phyloP scores from a whole-genome alignment of 495 filamentous ascomycete genomes.

The Neurospora terricola region DNA sequence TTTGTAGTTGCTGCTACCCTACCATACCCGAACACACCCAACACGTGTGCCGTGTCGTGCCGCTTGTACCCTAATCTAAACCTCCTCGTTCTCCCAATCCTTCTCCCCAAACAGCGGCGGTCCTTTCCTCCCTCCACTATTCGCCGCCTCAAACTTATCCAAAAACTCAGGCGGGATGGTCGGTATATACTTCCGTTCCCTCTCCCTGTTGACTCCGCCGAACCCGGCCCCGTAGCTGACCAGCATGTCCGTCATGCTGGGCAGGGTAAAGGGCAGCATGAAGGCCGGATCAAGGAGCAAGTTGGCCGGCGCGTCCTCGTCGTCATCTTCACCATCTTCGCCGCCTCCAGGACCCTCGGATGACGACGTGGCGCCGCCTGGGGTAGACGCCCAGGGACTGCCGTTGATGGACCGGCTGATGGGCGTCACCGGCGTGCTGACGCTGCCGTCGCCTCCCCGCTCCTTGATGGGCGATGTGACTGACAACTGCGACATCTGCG shows the following conservation, averaged over 20 bases:
- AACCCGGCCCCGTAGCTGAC: conserved; percentile 91
- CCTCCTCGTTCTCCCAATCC: conserved; percentile 43
- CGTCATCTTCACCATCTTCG: conserved; percentile 34
- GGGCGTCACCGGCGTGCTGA: neutral
- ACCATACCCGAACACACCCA: neutral
- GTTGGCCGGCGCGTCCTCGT: conserved; percentile 53
- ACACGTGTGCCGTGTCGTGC: conserved; percentile 4
- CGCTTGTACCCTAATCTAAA: conserved; percentile 23
- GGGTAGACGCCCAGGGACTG: conserved; percentile 30
- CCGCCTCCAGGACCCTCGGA: conserved; percentile 15
- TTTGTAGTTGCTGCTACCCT: neutral
- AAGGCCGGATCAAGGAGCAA: conserved; percentile 80
- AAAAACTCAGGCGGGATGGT: conserved; percentile 91
- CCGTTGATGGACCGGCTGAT: neutral
- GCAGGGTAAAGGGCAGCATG: conserved; percentile 89
- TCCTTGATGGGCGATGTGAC: conserved; percentile 25
- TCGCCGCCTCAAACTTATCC: conserved; percentile 65
- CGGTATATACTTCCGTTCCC: conserved; percentile 92
- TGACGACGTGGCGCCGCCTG: neutral
- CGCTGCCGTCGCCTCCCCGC: conserved; percentile 5
- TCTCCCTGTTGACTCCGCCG: conserved; percentile 82
- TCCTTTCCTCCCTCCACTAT: conserved; percentile 18
- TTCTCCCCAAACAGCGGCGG: conserved; percentile 35
- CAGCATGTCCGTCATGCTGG: conserved; percentile 95
- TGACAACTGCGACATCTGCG: conserved; percentile 3